These are phyloP conservation scores for Escallonia herrerae DNA, from an alignment of 129 eudicot genomes.

Conservation along the genomic window DNA sequence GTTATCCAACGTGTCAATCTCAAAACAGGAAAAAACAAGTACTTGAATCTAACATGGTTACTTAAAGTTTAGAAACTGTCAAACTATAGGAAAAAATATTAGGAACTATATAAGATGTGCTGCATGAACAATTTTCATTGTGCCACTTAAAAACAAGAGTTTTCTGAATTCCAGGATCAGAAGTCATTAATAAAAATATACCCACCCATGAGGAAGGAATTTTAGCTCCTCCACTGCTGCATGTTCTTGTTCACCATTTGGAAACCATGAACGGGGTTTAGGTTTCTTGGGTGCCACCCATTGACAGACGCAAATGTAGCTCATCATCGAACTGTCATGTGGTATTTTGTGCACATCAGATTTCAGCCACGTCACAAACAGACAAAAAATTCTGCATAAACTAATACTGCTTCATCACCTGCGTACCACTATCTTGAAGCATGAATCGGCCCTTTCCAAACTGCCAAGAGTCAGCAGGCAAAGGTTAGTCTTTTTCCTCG, in stretches of 20 bases:
- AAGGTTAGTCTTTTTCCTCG: not conserved
- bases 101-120: too few species aligned
- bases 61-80: too few species aligned
- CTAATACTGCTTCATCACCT: slow-evolving; percentile 31
- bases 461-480: slow-evolving; percentile 25
- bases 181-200: slow-evolving; percentile 5
- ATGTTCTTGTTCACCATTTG: slow-evolving; percentile 52
- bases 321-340: slow-evolving; percentile 51
- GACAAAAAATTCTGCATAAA: not conserved
- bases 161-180: too few species aligned
- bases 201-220: slow-evolving; percentile 56
- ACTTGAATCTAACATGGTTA: too few species aligned
- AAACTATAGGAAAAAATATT: too few species aligned
- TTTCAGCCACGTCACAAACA: slow-evolving; percentile 4
- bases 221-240: slow-evolving; percentile 35
- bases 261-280: slow-evolving; percentile 55
- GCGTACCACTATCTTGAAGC: slow-evolving; percentile 56
- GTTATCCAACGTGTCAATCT: not conserved
- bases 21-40: too few species aligned
- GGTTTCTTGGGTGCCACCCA: slow-evolving; percentile 46
- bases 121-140: too few species aligned
- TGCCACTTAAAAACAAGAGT: not conserved
- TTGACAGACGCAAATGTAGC: slow-evolving; percentile 54
- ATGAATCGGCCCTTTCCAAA: slow-evolving; percentile 40
- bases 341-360: slow-evolving; percentile 9